phyloP scores from a whole-genome alignment of 148 eudicot genomes.

The Cornus kousa region DNA sequence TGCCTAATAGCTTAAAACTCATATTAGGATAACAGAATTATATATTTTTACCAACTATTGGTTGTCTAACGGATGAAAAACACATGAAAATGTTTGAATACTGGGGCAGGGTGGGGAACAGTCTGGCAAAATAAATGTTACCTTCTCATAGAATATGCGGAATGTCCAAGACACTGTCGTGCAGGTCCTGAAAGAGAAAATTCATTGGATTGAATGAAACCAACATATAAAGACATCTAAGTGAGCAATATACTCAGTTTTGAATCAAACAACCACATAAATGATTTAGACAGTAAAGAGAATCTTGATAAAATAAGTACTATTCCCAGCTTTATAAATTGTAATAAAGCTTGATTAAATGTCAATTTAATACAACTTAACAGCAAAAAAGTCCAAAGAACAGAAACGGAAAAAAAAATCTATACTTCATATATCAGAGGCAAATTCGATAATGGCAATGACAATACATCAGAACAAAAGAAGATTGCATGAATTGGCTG shows the following conservation, averaged over 20 bases:
- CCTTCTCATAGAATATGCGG: slow-evolving; percentile 98
- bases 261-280: neutral
- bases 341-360: neutral
- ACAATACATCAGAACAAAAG: too few species aligned
- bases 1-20: neutral
- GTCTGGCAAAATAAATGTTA: slow-evolving; percentile 19
- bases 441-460: neutral
- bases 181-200: slow-evolving; percentile 73
- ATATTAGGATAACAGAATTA: neutral
- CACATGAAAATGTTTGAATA: neutral
- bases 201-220: slow-evolving; percentile 1
- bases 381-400: neutral
- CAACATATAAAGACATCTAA: slow-evolving; percentile 1
- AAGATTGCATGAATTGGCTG: neutral
- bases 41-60: neutral
- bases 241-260: neutral
- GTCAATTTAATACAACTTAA: neutral
- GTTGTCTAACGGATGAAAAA: neutral
- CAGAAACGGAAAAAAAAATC: neutral
- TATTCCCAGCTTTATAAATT: neutral
- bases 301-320: neutral
- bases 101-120: neutral
- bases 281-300: neutral
- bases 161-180: slow-evolving; percentile 98
- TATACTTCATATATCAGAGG: neutral